Percentiles rank a stretch among this genome's conserved stretches.
Evolutionary conservation across 495 filamentous ascomycete species (phyloP).

Genomic region (Hypoxylon fragiforme): DNA sequence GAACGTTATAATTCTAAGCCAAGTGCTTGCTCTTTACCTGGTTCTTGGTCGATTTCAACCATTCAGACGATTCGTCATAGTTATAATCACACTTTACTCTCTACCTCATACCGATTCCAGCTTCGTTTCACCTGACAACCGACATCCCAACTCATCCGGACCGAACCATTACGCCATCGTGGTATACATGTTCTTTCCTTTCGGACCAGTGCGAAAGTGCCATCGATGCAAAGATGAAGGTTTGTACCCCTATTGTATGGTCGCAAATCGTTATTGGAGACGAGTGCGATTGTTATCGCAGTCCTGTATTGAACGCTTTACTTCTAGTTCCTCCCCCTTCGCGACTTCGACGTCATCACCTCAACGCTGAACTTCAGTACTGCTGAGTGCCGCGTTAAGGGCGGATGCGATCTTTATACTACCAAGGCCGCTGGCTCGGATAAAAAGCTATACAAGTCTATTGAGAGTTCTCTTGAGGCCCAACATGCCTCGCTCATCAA

Average conservation of each 20-base stretch:
- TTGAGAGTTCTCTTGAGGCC: slow-evolving; percentile 82
- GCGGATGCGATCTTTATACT: slow-evolving; percentile 93
- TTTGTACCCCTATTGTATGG: slow-evolving; percentile 9
- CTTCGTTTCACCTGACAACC: background rate
- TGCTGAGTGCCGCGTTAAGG: slow-evolving; percentile 82
- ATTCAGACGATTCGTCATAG: background rate
- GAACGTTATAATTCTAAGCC: slow-evolving; percentile 6
- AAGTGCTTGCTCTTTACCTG: slow-evolving; percentile 1
- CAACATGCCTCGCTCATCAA: slow-evolving; percentile 87
- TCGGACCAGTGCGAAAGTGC: slow-evolving; percentile 11
- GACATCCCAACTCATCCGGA: background rate
- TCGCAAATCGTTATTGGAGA: background rate
- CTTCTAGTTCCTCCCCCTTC: slow-evolving; percentile 82
- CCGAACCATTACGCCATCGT: slow-evolving; percentile 5
- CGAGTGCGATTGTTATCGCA: background rate
- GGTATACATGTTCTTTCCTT: slow-evolving; percentile 14
- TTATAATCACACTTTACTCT: background rate
- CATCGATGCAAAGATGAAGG: slow-evolving; percentile 45
- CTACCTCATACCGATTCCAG: background rate
- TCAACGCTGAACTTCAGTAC: slow-evolving; percentile 93
- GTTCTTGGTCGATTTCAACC: background rate
- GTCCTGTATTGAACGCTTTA: background rate
- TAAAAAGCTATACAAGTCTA: slow-evolving; percentile 94
- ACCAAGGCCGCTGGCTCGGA: slow-evolving; percentile 93
- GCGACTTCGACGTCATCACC: slow-evolving; percentile 83